Evolutionary conservation across 75 land plant species (phyloP).

Genomic region (Cupressus sempervirens): DNA sequence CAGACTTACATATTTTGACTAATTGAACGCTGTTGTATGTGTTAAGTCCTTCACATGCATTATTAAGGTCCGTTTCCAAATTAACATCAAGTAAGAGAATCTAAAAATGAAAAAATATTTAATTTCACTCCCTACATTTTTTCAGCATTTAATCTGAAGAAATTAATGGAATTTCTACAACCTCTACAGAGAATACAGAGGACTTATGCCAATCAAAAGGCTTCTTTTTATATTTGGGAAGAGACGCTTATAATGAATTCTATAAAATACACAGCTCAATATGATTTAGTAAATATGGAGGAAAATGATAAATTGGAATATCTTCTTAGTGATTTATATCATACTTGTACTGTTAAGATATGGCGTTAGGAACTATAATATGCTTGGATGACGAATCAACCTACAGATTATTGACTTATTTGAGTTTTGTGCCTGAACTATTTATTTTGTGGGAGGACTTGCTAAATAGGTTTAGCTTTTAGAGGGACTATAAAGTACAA

Average conservation of each 20-base stretch:
- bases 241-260: background rate
- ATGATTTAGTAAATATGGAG: background rate
- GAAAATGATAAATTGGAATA: background rate
- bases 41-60: no score
- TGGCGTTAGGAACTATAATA: background rate
- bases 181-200: no score
- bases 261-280: background rate
- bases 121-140: no score
- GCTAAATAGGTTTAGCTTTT: background rate
- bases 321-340: background rate
- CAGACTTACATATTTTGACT: no score
- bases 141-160: no score
- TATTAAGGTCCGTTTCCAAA: no score
- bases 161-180: no score
- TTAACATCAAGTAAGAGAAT: no score
- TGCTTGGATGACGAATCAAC: background rate
- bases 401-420: background rate
- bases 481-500: background rate
- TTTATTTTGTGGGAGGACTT: background rate
- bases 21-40: no score
- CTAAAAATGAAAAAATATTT: no score
- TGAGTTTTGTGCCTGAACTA: background rate
- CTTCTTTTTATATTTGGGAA: background rate
- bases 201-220: no score
- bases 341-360: background rate